phyloP scores from a whole-genome alignment of 2,329 filamentous ascomycete genomes.

The Colletotrichum higginsianum region DNA sequence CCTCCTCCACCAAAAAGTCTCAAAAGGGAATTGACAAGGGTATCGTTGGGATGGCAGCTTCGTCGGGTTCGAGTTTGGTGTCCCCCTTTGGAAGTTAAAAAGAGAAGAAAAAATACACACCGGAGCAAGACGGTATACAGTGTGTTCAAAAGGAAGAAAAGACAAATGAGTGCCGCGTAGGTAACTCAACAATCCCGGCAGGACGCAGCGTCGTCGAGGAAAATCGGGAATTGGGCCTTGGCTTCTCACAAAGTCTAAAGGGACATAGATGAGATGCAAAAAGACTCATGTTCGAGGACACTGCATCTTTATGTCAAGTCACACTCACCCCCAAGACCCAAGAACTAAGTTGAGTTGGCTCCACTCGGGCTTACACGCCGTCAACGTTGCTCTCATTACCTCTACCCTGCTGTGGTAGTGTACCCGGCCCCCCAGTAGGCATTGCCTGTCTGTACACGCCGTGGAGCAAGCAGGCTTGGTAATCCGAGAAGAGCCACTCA shows the following conservation, averaged over 20 bases:
- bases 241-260: background rate
- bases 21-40: background rate
- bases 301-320: constrained; percentile 19
- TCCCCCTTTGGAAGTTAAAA: too few relatives aligned
- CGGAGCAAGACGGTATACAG: too few relatives aligned
- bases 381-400: constrained; percentile 13
- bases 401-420: background rate
- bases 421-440: background rate
- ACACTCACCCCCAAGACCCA: too few relatives aligned
- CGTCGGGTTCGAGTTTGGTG: background rate
- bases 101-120: too few relatives aligned
- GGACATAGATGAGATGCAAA: background rate
- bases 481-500: constrained; percentile 10
- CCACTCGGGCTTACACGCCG: constrained; percentile 14
- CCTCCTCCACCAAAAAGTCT: background rate
- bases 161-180: too few relatives aligned
- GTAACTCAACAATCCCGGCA: background rate
- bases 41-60: constrained; percentile 1
- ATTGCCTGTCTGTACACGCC: background rate
- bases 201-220: background rate
- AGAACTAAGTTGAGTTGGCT: constrained; percentile 13
- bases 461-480: constrained; percentile 25
- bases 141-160: too few relatives aligned
- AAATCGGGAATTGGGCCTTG: background rate
- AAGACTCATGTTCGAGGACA: background rate